These are phyloP conservation scores for Xylaria sp. DNA, from an alignment of 2,329 filamentous ascomycete species.

Conservation along the genomic window DNA sequence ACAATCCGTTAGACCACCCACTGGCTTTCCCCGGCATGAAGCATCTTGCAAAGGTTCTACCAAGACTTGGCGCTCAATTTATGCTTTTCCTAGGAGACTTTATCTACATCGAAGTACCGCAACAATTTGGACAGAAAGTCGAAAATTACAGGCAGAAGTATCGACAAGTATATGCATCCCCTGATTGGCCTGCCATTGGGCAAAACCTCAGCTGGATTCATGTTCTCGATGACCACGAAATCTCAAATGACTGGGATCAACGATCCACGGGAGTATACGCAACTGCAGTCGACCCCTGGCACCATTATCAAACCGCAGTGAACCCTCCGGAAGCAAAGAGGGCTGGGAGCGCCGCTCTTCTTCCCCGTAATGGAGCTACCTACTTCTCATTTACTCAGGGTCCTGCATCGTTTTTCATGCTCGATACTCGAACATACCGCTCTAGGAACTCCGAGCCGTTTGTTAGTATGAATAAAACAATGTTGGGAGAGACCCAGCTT, in stretches of 20 bases:
- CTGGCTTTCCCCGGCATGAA: slow-evolving; percentile 81
- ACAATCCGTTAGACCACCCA: slow-evolving; percentile 81
- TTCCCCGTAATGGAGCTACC: slow-evolving; percentile 62
- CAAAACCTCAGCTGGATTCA: slow-evolving; percentile 95
- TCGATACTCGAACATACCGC: slow-evolving; percentile 89
- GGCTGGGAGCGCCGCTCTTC: slow-evolving; percentile 47
- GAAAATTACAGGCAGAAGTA: slow-evolving; percentile 91
- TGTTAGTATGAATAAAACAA: slow-evolving; percentile 73
- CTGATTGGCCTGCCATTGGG: slow-evolving; percentile 80
- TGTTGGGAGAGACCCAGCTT: slow-evolving; percentile 83
- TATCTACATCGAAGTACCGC: slow-evolving; percentile 89
- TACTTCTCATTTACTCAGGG: slow-evolving; percentile 92
- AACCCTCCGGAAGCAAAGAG: slow-evolving; percentile 76
- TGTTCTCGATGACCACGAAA: slow-evolving; percentile 95
- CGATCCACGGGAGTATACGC: slow-evolving; percentile 82
- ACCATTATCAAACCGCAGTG: slow-evolving; percentile 80
- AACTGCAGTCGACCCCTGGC: slow-evolving; percentile 82
- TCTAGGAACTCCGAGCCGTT: slow-evolving; percentile 67
- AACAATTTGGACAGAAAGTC: slow-evolving; percentile 71
- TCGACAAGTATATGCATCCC: slow-evolving; percentile 92
- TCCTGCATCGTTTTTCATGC: slow-evolving; percentile 90
- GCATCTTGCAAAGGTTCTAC: slow-evolving; percentile 75
- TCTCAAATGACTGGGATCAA: slow-evolving; percentile 88
- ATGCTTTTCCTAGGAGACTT: slow-evolving; percentile 87
- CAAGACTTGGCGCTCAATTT: slow-evolving; percentile 74